Evolutionary conservation across 768 basidiomycete species (phyloP).

Genomic region (Chalciporus pseudorubinellus): DNA sequence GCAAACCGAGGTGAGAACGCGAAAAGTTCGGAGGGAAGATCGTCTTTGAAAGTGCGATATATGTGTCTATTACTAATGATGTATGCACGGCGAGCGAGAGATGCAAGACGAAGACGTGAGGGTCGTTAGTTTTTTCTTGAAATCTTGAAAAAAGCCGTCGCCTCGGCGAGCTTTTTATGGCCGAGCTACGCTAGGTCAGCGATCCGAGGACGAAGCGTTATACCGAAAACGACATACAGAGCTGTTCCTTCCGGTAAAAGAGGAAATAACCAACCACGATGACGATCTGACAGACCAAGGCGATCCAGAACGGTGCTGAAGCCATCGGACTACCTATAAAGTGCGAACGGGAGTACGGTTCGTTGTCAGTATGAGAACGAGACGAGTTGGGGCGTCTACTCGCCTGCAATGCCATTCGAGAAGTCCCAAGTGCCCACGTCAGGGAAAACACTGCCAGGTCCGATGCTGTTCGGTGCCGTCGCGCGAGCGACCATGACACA

Average conservation of each 20-base stretch:
- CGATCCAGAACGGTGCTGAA: constrained; percentile 84
- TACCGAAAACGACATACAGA: constrained; percentile 43
- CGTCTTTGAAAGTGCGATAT: not conserved
- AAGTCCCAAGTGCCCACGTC: constrained; percentile 92
- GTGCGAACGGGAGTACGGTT: no score
- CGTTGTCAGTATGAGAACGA: constrained; percentile 5
- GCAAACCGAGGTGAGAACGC: not conserved
- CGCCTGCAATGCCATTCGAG: constrained; percentile 59
- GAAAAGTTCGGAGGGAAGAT: not conserved
- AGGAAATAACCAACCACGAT: constrained; percentile 93
- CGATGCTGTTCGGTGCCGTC: constrained; percentile 85
- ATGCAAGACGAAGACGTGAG: no score
- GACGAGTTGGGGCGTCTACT: constrained; percentile 15
- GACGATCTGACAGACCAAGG: constrained; percentile 71
- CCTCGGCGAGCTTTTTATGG: constrained; percentile 15
- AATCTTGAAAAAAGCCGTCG: no score
- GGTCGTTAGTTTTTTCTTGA: no score
- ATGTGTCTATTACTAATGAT: not conserved
- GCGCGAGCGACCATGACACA: constrained; percentile 93
- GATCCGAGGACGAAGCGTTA: not conserved
- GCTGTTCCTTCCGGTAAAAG: constrained; percentile 96
- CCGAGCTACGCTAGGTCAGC: constrained; percentile 17
- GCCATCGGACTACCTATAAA: constrained; percentile 73
- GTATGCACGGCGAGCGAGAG: not conserved
- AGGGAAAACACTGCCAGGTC: constrained; percentile 89